Evolutionary conservation across 495 filamentous ascomycete species (phyloP).

Genomic region (Penicillium alfredii): DNA sequence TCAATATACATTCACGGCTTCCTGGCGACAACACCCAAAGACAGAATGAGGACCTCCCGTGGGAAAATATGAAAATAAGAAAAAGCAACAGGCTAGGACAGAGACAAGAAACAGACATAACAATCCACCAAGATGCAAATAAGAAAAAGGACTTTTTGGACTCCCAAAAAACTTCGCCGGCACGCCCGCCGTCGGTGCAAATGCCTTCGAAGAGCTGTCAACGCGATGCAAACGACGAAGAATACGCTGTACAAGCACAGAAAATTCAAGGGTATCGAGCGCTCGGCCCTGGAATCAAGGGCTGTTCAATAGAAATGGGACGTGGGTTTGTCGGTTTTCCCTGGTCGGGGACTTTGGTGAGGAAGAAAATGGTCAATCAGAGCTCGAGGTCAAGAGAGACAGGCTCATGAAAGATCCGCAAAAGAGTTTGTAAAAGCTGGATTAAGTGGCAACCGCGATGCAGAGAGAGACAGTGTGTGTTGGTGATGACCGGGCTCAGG

Average conservation of each 20-base stretch:
- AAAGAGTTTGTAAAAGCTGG: too few relatives aligned
- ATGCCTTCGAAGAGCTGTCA: conserved; percentile 20
- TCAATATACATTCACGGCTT: conserved; percentile 27
- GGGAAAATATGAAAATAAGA: conserved; percentile 4
- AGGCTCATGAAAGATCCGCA: conserved; percentile 7
- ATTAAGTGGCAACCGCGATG: conserved; percentile 35
- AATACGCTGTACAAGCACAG: conserved; percentile 26
- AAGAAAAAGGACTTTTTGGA: conserved; percentile 23
- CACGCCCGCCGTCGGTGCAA: conserved; percentile 17
- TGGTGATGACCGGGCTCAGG: conserved; percentile 3
- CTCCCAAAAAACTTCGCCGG: conserved; percentile 23
- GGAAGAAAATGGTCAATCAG: conserved; percentile 18
- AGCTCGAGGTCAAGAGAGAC: too few relatives aligned
- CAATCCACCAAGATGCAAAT: conserved; percentile 17
- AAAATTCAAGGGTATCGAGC: conserved; percentile 30
- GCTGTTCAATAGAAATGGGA: too few relatives aligned
- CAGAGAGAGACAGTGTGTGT: conserved; percentile 17
- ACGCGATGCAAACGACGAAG: conserved; percentile 21
- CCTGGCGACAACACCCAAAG: conserved; percentile 6
- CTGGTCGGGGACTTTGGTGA: too few relatives aligned
- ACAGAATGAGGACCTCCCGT: conserved; percentile 3
- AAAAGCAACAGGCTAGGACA: background rate
- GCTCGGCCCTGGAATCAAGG: conserved; percentile 15
- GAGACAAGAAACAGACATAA: conserved; percentile 7
- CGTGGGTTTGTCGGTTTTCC: too few relatives aligned